These are phyloP conservation scores for Drechslerella dactyloides DNA, from an alignment of 2,329 filamentous ascomycete genomes.

Conservation along the genomic window DNA sequence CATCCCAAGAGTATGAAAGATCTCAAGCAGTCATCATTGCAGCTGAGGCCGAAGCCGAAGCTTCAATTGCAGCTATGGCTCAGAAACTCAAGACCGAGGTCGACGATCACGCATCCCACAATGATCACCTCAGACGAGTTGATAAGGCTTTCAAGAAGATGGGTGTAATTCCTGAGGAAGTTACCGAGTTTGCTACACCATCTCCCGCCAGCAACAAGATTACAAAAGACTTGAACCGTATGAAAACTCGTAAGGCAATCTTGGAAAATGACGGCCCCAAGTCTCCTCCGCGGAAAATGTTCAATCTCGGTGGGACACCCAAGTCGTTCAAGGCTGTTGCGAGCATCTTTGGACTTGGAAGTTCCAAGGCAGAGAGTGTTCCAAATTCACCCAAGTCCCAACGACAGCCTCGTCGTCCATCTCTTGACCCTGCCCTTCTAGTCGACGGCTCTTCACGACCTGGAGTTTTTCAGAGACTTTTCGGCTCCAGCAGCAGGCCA, in stretches of 20 bases:
- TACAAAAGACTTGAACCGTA: slow-evolving; percentile 22
- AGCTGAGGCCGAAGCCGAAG: neutral
- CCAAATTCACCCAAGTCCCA: neutral
- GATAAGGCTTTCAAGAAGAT: slow-evolving; percentile 34
- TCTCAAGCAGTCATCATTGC: neutral
- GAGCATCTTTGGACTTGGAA: neutral
- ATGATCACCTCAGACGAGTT: neutral
- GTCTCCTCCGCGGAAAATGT: neutral
- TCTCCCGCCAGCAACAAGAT: slow-evolving; percentile 8
- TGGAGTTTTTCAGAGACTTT: slow-evolving; percentile 27
- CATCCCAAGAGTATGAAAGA: neutral
- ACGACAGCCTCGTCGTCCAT: neutral
- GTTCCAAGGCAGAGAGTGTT: neutral
- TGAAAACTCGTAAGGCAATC: slow-evolving; percentile 13
- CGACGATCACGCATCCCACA: neutral
- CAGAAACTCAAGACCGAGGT: neutral
- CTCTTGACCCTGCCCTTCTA: slow-evolving; percentile 15
- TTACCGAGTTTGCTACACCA: neutral
- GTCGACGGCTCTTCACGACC: slow-evolving; percentile 5
- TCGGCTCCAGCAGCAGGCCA: slow-evolving; percentile 22
- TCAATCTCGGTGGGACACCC: neutral
- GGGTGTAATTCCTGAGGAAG: slow-evolving; percentile 12
- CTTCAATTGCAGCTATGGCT: neutral
- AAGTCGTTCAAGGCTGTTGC: neutral
- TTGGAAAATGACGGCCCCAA: slow-evolving; percentile 2